Conservation (phyloP, 495 filamentous ascomycete species). For the Xylaria nigripes region DNA sequence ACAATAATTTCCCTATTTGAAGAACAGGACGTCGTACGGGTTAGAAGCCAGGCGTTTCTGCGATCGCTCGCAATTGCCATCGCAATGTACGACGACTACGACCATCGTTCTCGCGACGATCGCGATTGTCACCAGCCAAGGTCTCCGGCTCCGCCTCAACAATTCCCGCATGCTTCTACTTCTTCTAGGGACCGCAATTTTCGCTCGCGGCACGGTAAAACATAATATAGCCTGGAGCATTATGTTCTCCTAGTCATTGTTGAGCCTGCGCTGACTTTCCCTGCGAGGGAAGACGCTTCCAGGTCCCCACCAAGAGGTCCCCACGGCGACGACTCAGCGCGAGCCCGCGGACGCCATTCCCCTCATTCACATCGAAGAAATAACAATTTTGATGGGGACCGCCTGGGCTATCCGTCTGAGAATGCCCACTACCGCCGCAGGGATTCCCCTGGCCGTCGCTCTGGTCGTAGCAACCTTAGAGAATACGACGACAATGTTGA, state of each 20-base stretch:
- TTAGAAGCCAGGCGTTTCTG: neutral
- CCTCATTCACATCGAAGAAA: slow-evolving; percentile 14
- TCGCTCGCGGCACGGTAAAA: slow-evolving; percentile 45
- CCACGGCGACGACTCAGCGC: slow-evolving; percentile 22
- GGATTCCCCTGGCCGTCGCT: slow-evolving; percentile 6
- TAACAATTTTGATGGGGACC: slow-evolving; percentile 1
- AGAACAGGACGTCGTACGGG: neutral
- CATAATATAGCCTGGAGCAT: slow-evolving; percentile 32
- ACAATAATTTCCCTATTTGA: neutral
- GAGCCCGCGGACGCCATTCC: slow-evolving; percentile 11
- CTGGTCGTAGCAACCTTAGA: neutral
- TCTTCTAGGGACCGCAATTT: slow-evolving; percentile 23
- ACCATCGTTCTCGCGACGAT: slow-evolving; percentile 16
- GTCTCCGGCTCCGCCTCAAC: slow-evolving; percentile 11
- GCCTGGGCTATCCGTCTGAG: neutral
- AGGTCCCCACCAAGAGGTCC: slow-evolving; percentile 22
- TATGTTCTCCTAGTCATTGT: slow-evolving; percentile 30
- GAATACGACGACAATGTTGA: slow-evolving; percentile 13
- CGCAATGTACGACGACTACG: slow-evolving; percentile 21
- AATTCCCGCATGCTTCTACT: neutral
- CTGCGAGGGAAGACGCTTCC: slow-evolving; percentile 29
- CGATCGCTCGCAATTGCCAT: neutral
- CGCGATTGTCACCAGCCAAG: slow-evolving; percentile 30
- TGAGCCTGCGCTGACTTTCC: slow-evolving; percentile 33
- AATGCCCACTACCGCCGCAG: neutral